Evolutionary conservation across 2,329 filamentous ascomycete species (phyloP).

Genomic region (Fusarium albidum): DNA sequence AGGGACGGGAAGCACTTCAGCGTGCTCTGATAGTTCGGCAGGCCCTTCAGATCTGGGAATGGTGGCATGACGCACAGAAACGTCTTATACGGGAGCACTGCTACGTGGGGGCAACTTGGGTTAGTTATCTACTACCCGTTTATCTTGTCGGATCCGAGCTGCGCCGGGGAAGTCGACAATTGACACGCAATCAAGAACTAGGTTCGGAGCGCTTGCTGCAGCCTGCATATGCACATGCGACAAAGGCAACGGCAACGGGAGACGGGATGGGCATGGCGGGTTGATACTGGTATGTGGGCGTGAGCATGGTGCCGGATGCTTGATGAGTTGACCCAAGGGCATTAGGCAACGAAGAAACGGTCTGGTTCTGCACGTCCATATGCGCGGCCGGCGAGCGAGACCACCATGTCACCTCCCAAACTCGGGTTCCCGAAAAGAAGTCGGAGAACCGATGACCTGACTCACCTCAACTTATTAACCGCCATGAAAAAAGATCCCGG

Average conservation of each 20-base stretch:
- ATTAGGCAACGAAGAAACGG: too few species aligned
- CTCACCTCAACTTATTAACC: slow-evolving; percentile 1
- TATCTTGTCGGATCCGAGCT: slow-evolving; percentile 10
- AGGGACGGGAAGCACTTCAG: neutral
- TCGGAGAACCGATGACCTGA: slow-evolving; percentile 27
- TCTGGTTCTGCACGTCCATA: slow-evolving; percentile 4
- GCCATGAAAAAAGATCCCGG: neutral
- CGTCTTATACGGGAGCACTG: slow-evolving; percentile 4
- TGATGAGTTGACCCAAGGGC: slow-evolving; percentile 15
- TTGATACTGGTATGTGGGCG: slow-evolving; percentile 1
- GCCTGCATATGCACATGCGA: slow-evolving; percentile 21
- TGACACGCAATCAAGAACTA: slow-evolving; percentile 18
- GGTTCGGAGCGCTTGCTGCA: slow-evolving; percentile 10
- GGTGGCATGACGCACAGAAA: slow-evolving; percentile 12
- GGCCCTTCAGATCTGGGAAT: neutral
- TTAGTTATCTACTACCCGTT: neutral
- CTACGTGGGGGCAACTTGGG: slow-evolving; percentile 16
- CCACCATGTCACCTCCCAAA: neutral
- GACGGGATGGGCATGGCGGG: slow-evolving; percentile 9
- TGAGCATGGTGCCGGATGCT: slow-evolving; percentile 10
- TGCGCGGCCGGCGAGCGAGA: neutral
- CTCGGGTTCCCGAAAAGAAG: slow-evolving; percentile 27
- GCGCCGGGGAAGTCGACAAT: neutral
- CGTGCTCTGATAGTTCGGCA: neutral
- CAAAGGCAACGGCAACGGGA: slow-evolving; percentile 1